A percentile compares a stretch with the other conserved stretches of the same genome.
These are phyloP conservation scores for Candida sp. DNA, from an alignment of 1,139 yeast species.

Conservation along the genomic window DNA sequence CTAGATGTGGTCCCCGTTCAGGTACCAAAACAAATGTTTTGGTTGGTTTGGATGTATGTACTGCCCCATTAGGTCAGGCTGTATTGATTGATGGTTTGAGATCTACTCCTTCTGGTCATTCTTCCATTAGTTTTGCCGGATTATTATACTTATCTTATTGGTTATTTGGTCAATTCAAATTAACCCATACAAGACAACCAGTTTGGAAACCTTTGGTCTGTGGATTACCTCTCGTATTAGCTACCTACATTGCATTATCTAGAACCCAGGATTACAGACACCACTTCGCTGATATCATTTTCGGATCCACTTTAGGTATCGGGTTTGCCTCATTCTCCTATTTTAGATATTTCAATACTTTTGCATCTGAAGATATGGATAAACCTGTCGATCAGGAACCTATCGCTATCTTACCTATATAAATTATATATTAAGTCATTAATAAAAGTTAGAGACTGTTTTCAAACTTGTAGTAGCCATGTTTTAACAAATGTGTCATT, in stretches of 20 bases:
- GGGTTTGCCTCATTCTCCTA: slow-evolving; percentile 23
- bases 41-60: slow-evolving; percentile 31
- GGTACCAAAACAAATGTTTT: slow-evolving; percentile 35
- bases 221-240: slow-evolving; percentile 21
- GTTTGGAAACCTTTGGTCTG: slow-evolving; percentile 13
- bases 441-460: no score
- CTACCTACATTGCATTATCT: slow-evolving; percentile 54
- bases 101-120: slow-evolving; percentile 82
- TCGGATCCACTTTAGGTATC: slow-evolving; percentile 47
- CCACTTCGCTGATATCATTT: slow-evolving; percentile 63
- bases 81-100: slow-evolving; percentile 68
- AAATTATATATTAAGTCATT: no score
- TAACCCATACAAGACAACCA: slow-evolving; percentile 10
- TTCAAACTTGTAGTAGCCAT: no score
- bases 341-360: slow-evolving; percentile 36
- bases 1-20: slow-evolving; percentile 55
- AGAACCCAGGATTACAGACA: slow-evolving; percentile 77
- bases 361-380: slow-evolving; percentile 11
- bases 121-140: slow-evolving; percentile 67
- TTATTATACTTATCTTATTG: slow-evolving; percentile 61
- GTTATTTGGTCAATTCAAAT: slow-evolving; percentile 52
- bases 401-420: background rate
- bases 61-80: slow-evolving; percentile 44
- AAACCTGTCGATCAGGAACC: slow-evolving; percentile 9
- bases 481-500: background rate